Conservation (phyloP, 805 yeast genomes). For the Teunomyces pallodes region DNA sequence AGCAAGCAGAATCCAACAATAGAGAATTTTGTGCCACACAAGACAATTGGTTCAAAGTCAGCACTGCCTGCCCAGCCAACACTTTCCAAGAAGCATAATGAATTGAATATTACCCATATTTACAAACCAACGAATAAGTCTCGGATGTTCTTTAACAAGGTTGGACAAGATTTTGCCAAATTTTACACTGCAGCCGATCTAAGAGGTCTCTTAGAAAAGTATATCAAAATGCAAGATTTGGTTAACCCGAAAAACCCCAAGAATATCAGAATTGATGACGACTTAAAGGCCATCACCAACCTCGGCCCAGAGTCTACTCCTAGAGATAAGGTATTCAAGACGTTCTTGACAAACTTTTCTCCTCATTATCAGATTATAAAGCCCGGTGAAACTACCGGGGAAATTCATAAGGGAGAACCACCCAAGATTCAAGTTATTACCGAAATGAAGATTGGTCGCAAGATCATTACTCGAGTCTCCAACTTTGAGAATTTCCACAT, state of each 20-base stretch:
- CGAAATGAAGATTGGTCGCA: conserved; percentile 79
- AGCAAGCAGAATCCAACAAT: conserved; percentile 47
- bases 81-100: conserved; percentile 23
- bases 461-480: conserved; percentile 68
- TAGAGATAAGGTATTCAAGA: conserved; percentile 46
- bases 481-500: conserved; percentile 69
- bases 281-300: conserved; percentile 44
- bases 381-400: conserved; percentile 38
- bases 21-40: conserved; percentile 65
- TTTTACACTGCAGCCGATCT: conserved; percentile 57
- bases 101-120: conserved; percentile 33
- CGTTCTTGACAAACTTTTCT: conserved; percentile 46
- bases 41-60: conserved; percentile 19
- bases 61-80: conserved; percentile 15
- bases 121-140: conserved; percentile 58
- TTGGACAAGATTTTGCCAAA: conserved; percentile 33
- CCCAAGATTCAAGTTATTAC: conserved; percentile 68
- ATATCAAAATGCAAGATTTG: conserved; percentile 53
- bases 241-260: conserved; percentile 53
- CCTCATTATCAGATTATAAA: conserved; percentile 48
- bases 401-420: conserved; percentile 58
- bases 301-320: conserved; percentile 24
- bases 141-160: conserved; percentile 44
- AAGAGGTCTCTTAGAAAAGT: conserved; percentile 49
- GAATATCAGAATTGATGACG: conserved; percentile 53